Evolutionary conservation across 352 stramenopile species (phyloP), one percentile per base, ranked within the genome.

Genomic region (Pythium phragmiticola): DNA sequence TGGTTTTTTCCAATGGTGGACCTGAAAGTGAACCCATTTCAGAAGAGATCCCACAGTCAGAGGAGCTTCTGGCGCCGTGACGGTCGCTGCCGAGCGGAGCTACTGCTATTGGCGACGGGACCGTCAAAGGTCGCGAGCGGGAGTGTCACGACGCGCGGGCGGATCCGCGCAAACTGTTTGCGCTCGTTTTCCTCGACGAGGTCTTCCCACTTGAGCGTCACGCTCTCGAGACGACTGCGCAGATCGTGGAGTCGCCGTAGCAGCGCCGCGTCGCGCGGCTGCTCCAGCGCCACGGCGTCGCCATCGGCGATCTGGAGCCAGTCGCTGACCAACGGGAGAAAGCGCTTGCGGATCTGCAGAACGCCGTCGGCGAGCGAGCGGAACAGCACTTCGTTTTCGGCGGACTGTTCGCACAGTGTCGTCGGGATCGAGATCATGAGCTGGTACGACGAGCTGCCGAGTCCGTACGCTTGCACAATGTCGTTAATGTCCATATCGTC

Each of bases 381-480:
- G 45, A 90, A 90, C 4, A 92, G 69, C 52, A 80, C 79, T 28
- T 84, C 81, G 59, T 92, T 92, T 54, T 92, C 84, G 23, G 60
- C 66, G 14, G 80, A 89, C 41, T 86, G 64, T 34, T 84, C 75
- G 57, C 81, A 88, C 14, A 85, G 43, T 16, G 51, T 69, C 9
- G 80, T 90, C 6, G 83, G 70, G 26, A 92, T 76, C 53, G 84
- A 76, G 47, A 92, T 78, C 6, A 77, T 90, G 26, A 92, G 65
- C 28, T 88, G 79, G 56, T 92, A 92, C 14, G 80, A 87, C 17
- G 84, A 84, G 49, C 82, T 90, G 16, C 84, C 84, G 26, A 92
- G 77, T 0, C 84, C 84, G 57, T 92, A 92, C 16, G 78, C 76
- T 39, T 87, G 73, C 33, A 92, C 81, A 60, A 92, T 92, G 21